Evolutionary conservation across 139 green algal genomes (phyloP).

Genomic region (Chlorella sp.): DNA sequence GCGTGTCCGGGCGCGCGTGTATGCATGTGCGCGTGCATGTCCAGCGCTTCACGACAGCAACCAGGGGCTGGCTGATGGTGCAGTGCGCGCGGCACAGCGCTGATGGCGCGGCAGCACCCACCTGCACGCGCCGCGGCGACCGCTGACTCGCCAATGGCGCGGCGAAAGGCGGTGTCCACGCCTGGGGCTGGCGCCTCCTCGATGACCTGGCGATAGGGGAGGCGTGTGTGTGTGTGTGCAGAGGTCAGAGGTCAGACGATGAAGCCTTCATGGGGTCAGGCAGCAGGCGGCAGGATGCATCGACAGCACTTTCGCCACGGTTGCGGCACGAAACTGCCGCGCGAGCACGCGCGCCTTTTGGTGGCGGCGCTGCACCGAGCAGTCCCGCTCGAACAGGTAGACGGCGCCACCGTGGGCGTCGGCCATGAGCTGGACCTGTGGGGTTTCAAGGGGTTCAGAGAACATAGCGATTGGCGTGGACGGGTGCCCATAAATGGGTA

Average conservation of each 20-base stretch:
- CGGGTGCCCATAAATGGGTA: too few relatives aligned
- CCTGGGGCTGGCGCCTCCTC: slow-evolving; percentile 83
- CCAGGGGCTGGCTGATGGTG: not conserved
- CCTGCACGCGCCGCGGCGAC: slow-evolving; percentile 77
- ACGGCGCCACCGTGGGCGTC: slow-evolving; percentile 73
- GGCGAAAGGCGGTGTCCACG: slow-evolving; percentile 51
- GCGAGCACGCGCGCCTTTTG: slow-evolving; percentile 54
- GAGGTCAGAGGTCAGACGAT: too few relatives aligned
- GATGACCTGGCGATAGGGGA: slow-evolving; percentile 51
- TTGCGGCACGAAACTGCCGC: not conserved
- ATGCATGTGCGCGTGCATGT: too few relatives aligned
- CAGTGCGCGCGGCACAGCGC: too few relatives aligned
- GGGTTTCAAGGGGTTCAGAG: too few relatives aligned
- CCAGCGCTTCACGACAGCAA: too few relatives aligned
- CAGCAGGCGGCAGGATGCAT: too few relatives aligned
- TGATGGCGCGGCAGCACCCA: not conserved
- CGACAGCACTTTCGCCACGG: not conserved
- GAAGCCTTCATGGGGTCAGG: too few relatives aligned
- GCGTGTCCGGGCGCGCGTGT: too few relatives aligned
- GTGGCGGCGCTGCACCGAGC: slow-evolving; percentile 82
- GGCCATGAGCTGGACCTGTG: slow-evolving; percentile 69
- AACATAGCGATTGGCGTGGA: too few relatives aligned
- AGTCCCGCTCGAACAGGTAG: slow-evolving; percentile 87
- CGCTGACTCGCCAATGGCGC: slow-evolving; percentile 71
- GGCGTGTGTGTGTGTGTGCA: not conserved